Conservation (phyloP, 1,284 basidiomycete species). For the Melanopsichium pennsylvanicum region DNA sequence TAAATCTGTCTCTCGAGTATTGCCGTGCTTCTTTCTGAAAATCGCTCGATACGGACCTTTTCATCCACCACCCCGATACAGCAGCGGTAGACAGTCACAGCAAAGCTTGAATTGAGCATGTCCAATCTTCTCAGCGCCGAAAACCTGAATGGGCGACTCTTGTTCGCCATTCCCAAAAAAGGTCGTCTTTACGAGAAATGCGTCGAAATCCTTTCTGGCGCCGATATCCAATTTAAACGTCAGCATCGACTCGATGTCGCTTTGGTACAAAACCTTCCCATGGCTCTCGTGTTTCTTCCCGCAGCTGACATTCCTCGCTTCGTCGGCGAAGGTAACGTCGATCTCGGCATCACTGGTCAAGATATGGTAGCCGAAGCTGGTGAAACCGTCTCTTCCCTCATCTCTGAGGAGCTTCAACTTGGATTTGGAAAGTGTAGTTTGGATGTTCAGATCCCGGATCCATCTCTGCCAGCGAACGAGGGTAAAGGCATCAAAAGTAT, state of each 20-base stretch:
- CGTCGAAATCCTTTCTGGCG: slow-evolving; percentile 78
- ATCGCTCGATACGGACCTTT: no score
- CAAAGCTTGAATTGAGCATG: slow-evolving; percentile 26
- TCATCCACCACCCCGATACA: no score
- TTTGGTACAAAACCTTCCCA: slow-evolving; percentile 88
- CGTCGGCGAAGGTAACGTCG: slow-evolving; percentile 95
- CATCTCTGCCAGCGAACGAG: slow-evolving; percentile 66
- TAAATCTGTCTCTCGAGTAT: no score
- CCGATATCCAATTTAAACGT: slow-evolving; percentile 94
- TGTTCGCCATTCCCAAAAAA: slow-evolving; percentile 98
- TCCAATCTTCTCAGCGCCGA: slow-evolving; percentile 60
- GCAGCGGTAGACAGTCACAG: no score
- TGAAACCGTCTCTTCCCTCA: slow-evolving; percentile 71
- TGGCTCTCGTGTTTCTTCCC: slow-evolving; percentile 96
- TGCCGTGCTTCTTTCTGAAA: no score
- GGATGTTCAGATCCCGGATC: slow-evolving; percentile 92
- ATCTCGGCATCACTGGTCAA: slow-evolving; percentile 90
- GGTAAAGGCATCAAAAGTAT: slow-evolving; percentile 72
- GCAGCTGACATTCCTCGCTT: slow-evolving; percentile 98
- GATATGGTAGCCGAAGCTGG: slow-evolving; percentile 91
- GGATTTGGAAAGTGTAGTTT: slow-evolving; percentile 94
- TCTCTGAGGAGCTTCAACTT: slow-evolving; percentile 83
- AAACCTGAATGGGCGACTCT: slow-evolving; percentile 73
- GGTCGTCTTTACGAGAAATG: slow-evolving; percentile 91
- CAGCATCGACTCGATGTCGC: slow-evolving; percentile 89